Conservation (phyloP, 495 filamentous ascomycete genomes). For the Polyplosphaeria fusca region DNA sequence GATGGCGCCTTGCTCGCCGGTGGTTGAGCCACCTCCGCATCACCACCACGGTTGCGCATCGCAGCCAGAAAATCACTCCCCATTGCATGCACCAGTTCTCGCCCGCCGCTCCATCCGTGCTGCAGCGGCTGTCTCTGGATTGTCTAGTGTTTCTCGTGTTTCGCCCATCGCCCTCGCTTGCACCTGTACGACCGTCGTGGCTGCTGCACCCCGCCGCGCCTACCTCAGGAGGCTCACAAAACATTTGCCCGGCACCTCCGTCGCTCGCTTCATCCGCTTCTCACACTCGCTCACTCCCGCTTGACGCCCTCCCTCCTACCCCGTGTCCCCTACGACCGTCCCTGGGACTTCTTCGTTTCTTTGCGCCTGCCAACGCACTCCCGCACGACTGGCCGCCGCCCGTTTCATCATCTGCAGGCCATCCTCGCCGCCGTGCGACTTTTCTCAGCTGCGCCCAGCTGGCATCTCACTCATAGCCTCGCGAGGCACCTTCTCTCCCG, state of each 20-base stretch:
- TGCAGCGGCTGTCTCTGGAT: neutral
- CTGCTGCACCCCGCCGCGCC: slow-evolving; percentile 1
- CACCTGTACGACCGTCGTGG: neutral
- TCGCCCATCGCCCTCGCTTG: neutral
- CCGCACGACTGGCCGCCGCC: neutral
- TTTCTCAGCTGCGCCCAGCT: neutral
- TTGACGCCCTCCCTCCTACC: neutral
- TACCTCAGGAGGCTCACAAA: slow-evolving; percentile 24
- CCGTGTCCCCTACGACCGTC: neutral
- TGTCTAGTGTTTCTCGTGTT: slow-evolving; percentile 1
- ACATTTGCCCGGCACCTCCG: slow-evolving; percentile 15
- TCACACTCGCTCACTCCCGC: slow-evolving; percentile 10
- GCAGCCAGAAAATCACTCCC: neutral
- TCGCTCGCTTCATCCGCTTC: slow-evolving; percentile 9
- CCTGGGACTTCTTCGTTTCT: neutral
- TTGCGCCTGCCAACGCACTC: slow-evolving; percentile 16
- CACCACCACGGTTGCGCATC: neutral
- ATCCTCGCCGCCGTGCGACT: slow-evolving; percentile 10
- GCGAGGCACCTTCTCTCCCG: neutral
- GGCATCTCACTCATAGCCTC: neutral
- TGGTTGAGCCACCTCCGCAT: slow-evolving; percentile 17
- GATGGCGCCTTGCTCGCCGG: slow-evolving; percentile 11
- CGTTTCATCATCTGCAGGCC: slow-evolving; percentile 13
- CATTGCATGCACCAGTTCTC: no score
- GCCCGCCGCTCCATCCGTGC: neutral